Evolutionary conservation across 768 basidiomycete species (phyloP).

Genomic region (Tricholoma sp.): DNA sequence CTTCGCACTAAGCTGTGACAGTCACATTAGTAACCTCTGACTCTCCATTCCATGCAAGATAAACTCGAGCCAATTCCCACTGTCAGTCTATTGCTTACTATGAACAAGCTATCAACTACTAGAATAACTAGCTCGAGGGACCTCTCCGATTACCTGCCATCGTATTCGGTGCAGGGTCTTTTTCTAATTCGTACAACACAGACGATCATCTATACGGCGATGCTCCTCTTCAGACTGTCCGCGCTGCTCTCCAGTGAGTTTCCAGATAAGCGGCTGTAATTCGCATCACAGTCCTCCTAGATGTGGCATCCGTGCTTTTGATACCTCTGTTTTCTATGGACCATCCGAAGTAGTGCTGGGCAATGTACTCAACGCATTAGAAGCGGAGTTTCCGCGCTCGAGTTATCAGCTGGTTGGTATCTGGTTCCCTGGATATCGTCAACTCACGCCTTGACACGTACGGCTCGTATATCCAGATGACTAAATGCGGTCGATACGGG

Average conservation of each 20-base stretch:
- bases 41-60: neutral
- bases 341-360: slow-evolving; percentile 77
- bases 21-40: neutral
- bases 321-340: slow-evolving; percentile 80
- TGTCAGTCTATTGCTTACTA: slow-evolving; percentile 27
- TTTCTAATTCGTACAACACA: slow-evolving; percentile 63
- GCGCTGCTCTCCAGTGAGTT: slow-evolving; percentile 70
- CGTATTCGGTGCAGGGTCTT: slow-evolving; percentile 68
- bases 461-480: slow-evolving; percentile 46
- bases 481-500: slow-evolving; percentile 83
- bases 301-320: slow-evolving; percentile 78
- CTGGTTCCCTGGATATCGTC: neutral
- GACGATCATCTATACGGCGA: slow-evolving; percentile 52
- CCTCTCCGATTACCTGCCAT: slow-evolving; percentile 40
- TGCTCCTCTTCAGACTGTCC: slow-evolving; percentile 58
- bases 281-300: slow-evolving; percentile 29
- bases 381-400: slow-evolving; percentile 67
- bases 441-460: neutral
- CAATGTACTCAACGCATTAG: slow-evolving; percentile 52
- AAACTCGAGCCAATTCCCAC: slow-evolving; percentile 26
- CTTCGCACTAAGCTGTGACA: neutral
- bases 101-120: neutral
- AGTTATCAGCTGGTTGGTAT: slow-evolving; percentile 66
- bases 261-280: neutral
- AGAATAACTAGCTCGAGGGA: slow-evolving; percentile 20